Base-by-base conservation (phyloP, 2,329 filamentous ascomycete genomes). In the Diaporthe caulivora region DNA sequence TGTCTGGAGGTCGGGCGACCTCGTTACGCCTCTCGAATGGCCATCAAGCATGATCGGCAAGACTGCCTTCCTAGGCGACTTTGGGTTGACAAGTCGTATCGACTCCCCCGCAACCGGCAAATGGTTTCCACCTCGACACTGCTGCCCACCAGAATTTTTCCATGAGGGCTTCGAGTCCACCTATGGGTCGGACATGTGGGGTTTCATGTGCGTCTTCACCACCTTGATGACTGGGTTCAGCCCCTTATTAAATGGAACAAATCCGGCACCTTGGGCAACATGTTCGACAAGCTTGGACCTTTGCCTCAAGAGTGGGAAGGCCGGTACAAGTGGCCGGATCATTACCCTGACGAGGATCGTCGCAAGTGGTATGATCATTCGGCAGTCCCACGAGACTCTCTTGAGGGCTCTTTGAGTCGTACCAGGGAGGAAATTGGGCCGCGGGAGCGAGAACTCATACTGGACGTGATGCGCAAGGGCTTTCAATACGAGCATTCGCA, bases 121-220 rank as follows among this genome's bases (percentile, higher is more conserved):
- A 47, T 40, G 17, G 13, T 49, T 68, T 15, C 64, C 64, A 7
- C 64, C 64, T 2, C 6, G 1, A 1, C 6, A 24, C 11, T 62
- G 57, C 17, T 44, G 37, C 49, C 34, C 65, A 3, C 64, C 64
- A n/a, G 64, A 68, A 49, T 49, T 68, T 34, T n/a, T 31, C 49
- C 65, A 69, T 29, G 15, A 69, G 8, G 65, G 49, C n/a, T 69
- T 44, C 18, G 49, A 42, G 49, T 24, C 65, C 7, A 69, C 31
- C 34, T 69, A 44, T 18, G 49, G 21, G 65, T 69, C 65, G 8
- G 65, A 55, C 21, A 55, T 69, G 49, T 69, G 65, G 49, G 65
- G 65, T 2, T 69, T 55, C 3, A 69, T 55, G 65, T 69, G 65
- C 11, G 40, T 69, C 34, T 69, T 69, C 17, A 8, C 34, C 11